Conservation (phyloP, 345 rosid species). For the Eucalyptus shirleyi region DNA sequence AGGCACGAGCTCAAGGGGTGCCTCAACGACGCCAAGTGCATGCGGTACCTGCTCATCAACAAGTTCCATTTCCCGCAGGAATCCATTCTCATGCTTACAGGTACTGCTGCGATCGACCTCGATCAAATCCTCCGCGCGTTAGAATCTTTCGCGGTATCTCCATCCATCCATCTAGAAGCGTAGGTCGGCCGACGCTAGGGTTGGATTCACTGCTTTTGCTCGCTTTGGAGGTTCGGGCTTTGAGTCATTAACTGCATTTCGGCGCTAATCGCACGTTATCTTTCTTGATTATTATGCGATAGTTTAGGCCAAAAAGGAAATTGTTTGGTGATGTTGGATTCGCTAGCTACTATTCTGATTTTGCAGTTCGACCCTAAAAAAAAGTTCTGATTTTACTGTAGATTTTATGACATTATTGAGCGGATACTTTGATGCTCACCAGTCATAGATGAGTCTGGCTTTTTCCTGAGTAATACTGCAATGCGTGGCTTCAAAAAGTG, state of each 20-base stretch:
- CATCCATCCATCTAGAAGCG: not conserved
- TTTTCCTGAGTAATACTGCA: not conserved
- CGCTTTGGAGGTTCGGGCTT: not conserved
- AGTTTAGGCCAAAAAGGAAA: not conserved
- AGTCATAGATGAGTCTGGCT: not conserved
- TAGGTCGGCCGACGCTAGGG: not conserved
- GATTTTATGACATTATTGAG: not conserved
- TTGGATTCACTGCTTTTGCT: not conserved
- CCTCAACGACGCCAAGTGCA: slow-evolving; percentile 87
- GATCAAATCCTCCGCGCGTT: not conserved
- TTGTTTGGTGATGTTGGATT: not conserved
- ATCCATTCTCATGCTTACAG: slow-evolving; percentile 83
- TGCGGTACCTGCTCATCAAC: slow-evolving; percentile 71
- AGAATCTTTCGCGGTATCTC: not conserved
- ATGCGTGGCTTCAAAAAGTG: not conserved
- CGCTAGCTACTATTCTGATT: not conserved
- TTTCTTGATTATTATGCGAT: not conserved
- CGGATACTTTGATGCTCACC: not conserved
- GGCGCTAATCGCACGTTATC: not conserved
- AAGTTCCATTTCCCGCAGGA: slow-evolving; percentile 57
- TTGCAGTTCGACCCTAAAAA: too few species aligned
- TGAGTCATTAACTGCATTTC: not conserved
- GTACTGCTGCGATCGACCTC: slow-evolving; percentile 6
- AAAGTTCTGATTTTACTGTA: not conserved
- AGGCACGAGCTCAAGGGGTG: slow-evolving; percentile 87